Evolutionary conservation across 305 asterid genomes (phyloP).

Genomic region (Solanum chacoense): DNA sequence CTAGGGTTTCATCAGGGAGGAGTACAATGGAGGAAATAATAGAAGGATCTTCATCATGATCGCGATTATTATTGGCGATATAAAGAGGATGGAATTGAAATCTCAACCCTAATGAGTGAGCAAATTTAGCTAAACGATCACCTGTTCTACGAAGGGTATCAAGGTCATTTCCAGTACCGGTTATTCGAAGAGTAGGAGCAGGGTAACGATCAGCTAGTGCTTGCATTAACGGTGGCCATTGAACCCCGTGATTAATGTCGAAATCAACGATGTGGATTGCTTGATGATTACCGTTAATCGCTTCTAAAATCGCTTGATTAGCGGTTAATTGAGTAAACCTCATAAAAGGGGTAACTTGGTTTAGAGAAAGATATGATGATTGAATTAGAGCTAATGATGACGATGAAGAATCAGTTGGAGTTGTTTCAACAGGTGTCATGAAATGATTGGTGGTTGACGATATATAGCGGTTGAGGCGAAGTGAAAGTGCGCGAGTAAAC

Average conservation of each 20-base stretch:
- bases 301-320: conserved; percentile 80
- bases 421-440: conserved; percentile 1
- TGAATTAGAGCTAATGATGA: conserved; percentile 28
- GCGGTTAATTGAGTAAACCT: conserved; percentile 86
- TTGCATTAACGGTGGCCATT: conserved; percentile 98
- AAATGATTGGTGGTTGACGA: conserved; percentile 9
- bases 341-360: conserved; percentile 71
- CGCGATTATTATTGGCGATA: background rate
- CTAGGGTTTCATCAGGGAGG: conserved; percentile 69
- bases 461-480: conserved; percentile 39
- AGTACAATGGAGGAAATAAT: conserved; percentile 24
- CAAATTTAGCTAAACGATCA: conserved; percentile 72
- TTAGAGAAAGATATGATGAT: conserved; percentile 62
- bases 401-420: background rate
- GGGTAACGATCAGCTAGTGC: conserved; percentile 73
- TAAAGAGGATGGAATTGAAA: conserved; percentile 78
- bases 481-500: conserved; percentile 63
- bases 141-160: conserved; percentile 70
- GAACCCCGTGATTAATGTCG: conserved; percentile 93
- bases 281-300: conserved; percentile 44
- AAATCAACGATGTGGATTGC: conserved; percentile 84
- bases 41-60: conserved; percentile 27
- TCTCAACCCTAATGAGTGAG: conserved; percentile 61
- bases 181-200: conserved; percentile 63
- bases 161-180: conserved; percentile 68